Base-by-base conservation (phyloP, 139 green algal species). In the Asterochloris sp. region DNA sequence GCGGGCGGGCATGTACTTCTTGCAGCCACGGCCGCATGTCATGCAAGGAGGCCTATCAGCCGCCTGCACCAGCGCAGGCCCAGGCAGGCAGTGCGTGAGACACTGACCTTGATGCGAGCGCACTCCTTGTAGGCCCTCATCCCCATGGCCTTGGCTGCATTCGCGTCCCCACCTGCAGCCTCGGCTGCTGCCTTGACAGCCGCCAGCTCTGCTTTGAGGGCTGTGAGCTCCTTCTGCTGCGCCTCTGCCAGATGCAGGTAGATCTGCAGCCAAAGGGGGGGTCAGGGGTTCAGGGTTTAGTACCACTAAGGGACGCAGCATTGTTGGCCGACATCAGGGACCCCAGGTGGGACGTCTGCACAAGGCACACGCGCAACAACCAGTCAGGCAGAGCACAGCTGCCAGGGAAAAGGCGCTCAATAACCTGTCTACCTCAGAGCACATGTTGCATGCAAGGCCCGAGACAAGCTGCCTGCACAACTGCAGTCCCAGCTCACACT, bases 51-150 rank as follows among this genome's bases (percentile, higher is more conserved):
- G 6, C 6, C 38, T 54, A 6, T 54, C 38, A 75, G 28, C 13
- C 19, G 69, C 69, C 15, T 75, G 69, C 12, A 74, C 23, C 12
- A 23, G 10, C 12, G 13, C 12, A 74, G 28, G 28, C 12, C 68
- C 68, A 27, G 28, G 54, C 69, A 86, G 16, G 76, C 82, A 26
- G 12, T 28, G 11, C 19, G 38, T 47, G 12, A 14, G 47, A 64
- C n/a, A 15, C 23, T 0, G 21, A 89, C 83, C 92, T 98, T 98
- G 63, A 93, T 69, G 16, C 76, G 28, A 0, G 94, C 95, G 0
- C 86, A 96, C 60, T 82, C 78, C 23, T 78, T 29, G 67, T 89
- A 90, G 19, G 85, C 62, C 82, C 88, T 63, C 76, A 84, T 88
- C 73, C 83, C 61, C 19, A 86, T 69, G 11, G 21, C 29, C 76